Conservation (phyloP, 2,329 filamentous ascomycete species). For the Monilinia fructicola region DNA sequence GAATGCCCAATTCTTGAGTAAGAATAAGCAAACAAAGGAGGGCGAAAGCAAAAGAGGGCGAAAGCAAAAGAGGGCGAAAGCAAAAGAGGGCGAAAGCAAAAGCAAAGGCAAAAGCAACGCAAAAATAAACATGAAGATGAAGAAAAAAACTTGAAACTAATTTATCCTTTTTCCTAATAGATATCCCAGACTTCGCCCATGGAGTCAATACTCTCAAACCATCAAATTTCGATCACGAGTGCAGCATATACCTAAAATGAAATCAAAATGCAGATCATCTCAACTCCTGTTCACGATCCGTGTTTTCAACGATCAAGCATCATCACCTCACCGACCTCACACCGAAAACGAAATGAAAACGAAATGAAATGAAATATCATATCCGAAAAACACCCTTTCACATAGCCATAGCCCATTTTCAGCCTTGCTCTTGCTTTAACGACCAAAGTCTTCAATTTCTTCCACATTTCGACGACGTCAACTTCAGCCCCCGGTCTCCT, state of each 20-base stretch:
- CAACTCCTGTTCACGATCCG: neutral
- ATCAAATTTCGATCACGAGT: constrained; percentile 18
- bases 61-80: too few relatives aligned
- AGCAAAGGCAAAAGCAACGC: too few relatives aligned
- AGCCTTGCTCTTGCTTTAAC: constrained; percentile 14
- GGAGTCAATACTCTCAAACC: constrained; percentile 20
- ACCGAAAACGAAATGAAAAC: neutral
- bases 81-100: neutral
- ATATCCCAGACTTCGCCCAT: constrained; percentile 5
- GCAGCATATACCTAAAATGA: neutral
- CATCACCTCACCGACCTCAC: constrained; percentile 1
- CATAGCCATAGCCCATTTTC: constrained; percentile 4
- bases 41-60: neutral
- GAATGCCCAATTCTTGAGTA: neutral
- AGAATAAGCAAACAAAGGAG: neutral
- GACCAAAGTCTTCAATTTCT: neutral
- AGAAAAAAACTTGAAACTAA: constrained; percentile 18
- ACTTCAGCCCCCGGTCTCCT: constrained; percentile 6
- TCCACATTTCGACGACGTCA: neutral
- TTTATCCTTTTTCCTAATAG: neutral
- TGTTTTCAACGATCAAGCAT: constrained; percentile 11
- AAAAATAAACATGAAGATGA: constrained; percentile 5
- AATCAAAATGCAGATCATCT: constrained; percentile 15
- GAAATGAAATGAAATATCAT: constrained; percentile 14
- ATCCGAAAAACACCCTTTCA: neutral